These are phyloP conservation scores for Purpureocillium takamizusanense DNA, from an alignment of 2,329 filamentous ascomycete genomes.

Conservation along the genomic window DNA sequence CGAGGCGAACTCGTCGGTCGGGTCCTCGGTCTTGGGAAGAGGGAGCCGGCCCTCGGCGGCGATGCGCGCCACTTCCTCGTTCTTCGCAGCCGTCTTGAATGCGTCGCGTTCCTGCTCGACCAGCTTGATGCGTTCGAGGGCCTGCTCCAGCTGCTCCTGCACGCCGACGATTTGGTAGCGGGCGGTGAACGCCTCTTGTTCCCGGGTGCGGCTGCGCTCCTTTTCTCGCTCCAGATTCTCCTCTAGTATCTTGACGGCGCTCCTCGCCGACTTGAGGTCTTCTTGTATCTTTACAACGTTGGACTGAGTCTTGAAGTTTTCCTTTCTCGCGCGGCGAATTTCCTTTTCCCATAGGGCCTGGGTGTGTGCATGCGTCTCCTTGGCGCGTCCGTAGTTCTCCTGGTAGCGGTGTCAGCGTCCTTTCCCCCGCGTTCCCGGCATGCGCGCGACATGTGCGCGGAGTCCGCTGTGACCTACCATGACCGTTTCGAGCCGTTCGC, in stretches of 20 bases:
- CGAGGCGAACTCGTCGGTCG: slow-evolving; percentile 53
- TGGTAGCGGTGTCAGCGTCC: slow-evolving; percentile 20
- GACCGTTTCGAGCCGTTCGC: slow-evolving; percentile 57
- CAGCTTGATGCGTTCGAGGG: slow-evolving; percentile 53
- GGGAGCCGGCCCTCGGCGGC: slow-evolving; percentile 64
- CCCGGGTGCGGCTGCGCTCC: slow-evolving; percentile 48
- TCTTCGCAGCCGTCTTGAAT: slow-evolving; percentile 61
- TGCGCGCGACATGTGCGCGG: not conserved
- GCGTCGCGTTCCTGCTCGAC: slow-evolving; percentile 68
- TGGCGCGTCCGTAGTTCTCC: slow-evolving; percentile 62
- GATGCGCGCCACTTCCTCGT: slow-evolving; percentile 64
- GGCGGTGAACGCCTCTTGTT: slow-evolving; percentile 61
- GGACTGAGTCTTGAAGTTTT: slow-evolving; percentile 68
- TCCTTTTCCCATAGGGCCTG: slow-evolving; percentile 67
- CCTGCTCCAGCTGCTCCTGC: slow-evolving; percentile 58
- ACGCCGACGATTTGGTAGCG: slow-evolving; percentile 56
- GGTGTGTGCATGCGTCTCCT: slow-evolving; percentile 59
- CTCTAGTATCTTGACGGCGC: slow-evolving; percentile 44
- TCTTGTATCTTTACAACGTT: slow-evolving; percentile 62
- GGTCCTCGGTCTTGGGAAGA: slow-evolving; percentile 43
- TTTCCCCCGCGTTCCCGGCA: not conserved
- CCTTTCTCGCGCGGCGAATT: slow-evolving; percentile 59
- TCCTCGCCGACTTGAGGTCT: slow-evolving; percentile 56
- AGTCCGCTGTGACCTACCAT: slow-evolving; percentile 51
- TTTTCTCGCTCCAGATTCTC: slow-evolving; percentile 55